A percentile compares a stretch with the other conserved stretches of the same genome.
Evolutionary conservation across 192 early-diverging fungal genomes (phyloP).

Genomic region (Entomortierella beljakovae): DNA sequence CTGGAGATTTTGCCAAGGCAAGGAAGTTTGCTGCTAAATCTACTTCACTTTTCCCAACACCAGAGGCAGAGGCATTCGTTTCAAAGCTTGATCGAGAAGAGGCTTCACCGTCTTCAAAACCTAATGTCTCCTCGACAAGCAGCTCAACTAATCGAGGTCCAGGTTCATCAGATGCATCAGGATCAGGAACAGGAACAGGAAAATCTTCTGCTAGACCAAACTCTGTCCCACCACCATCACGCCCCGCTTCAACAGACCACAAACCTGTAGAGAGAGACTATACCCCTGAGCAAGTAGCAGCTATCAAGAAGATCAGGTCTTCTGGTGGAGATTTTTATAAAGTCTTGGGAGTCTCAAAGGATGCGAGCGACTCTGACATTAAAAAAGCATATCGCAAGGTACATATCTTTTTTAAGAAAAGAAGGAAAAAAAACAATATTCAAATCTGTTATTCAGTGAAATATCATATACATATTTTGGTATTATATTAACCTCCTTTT

Average conservation of each 20-base stretch:
- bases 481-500: not conserved
- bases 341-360: slow-evolving; percentile 81
- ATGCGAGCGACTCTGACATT: slow-evolving; percentile 83
- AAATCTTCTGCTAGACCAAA: slow-evolving; percentile 24
- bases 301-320: slow-evolving; percentile 82
- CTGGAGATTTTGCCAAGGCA: slow-evolving; percentile 78
- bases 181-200: slow-evolving; percentile 1
- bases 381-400: slow-evolving; percentile 97
- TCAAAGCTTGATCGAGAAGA: slow-evolving; percentile 52
- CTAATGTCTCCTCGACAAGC: slow-evolving; percentile 31
- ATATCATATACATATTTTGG: not conserved
- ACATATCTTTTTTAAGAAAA: no score
- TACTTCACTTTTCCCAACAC: slow-evolving; percentile 82
- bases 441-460: not conserved
- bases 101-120: slow-evolving; percentile 14
- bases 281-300: slow-evolving; percentile 82
- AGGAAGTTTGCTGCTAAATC: slow-evolving; percentile 87
- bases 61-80: slow-evolving; percentile 69
- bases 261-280: slow-evolving; percentile 64
- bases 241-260: slow-evolving; percentile 39
- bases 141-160: slow-evolving; percentile 30
- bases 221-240: slow-evolving; percentile 24
- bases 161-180: not conserved
- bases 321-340: slow-evolving; percentile 87
- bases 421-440: no score